phyloP scores from a whole-genome alignment of 176 grass and related monocot genomes.

The Oropetium thomaeum region DNA sequence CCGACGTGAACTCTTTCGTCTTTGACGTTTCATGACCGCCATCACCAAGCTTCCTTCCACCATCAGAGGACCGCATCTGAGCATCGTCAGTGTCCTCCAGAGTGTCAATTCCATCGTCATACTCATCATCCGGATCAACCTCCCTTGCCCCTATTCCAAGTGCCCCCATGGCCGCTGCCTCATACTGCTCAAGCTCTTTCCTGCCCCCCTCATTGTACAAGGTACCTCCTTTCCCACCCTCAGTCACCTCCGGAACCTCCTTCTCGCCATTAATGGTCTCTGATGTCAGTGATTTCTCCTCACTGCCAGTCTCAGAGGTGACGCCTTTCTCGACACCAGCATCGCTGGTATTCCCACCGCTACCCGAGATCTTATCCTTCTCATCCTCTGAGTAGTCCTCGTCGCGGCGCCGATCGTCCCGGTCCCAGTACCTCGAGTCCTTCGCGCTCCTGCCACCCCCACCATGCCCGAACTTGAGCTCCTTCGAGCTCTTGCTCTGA shows the following conservation, averaged over 20 bases:
- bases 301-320: conserved; percentile 20
- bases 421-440: conserved; percentile 89
- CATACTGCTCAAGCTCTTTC: conserved; percentile 72
- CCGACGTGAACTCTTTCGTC: conserved; percentile 24
- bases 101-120: conserved; percentile 76
- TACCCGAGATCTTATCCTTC: conserved; percentile 43
- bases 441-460: conserved; percentile 45
- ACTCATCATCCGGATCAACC: conserved; percentile 84
- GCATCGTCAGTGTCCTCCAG: conserved; percentile 52
- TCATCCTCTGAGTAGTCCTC: conserved; percentile 67
- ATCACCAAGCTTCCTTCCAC: conserved; percentile 41
- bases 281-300: conserved; percentile 33
- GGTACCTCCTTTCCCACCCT: conserved; percentile 45
- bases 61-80: conserved; percentile 28
- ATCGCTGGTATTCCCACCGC: conserved; percentile 17
- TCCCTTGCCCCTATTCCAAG: conserved; percentile 31
- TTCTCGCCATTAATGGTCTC: conserved; percentile 2
- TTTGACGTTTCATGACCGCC: conserved; percentile 9
- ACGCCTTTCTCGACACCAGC: conserved; percentile 12
- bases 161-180: conserved; percentile 44
- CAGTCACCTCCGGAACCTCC: conserved; percentile 14
- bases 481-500: conserved; percentile 53
- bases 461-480: conserved; percentile 75
- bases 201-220: conserved; percentile 87
- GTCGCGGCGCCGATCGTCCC: conserved; percentile 68